Base-by-base conservation (phyloP, 2,329 filamentous ascomycete genomes). In the Monosporascus sp. region DNA sequence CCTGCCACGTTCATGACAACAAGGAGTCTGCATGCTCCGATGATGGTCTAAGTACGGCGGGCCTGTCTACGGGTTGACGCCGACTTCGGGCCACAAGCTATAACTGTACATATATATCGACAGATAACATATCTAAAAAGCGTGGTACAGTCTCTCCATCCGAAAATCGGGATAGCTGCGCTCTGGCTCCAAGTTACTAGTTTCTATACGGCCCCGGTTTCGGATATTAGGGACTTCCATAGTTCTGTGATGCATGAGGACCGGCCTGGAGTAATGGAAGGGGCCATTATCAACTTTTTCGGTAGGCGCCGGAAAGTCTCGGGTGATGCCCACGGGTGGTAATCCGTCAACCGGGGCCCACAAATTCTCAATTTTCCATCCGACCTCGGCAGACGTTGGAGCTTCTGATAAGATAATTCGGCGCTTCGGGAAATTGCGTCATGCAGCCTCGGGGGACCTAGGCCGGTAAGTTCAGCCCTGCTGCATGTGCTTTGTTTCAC, bases 321-420 rank as follows among this genome's bases (percentile, higher is more conserved):
- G 40, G 40, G 2, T 20, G 40, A 20, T 14, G 9, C 9, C 19
- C 22, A 14, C 7, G 40, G 19, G 17, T 17, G 17, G 17, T 19
- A n/a, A 40, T 40, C 17, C 38, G 38, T 8, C 6, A 20, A 40
- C 17, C 6, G 38, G 38, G 38, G n/a, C 31, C 31, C 31, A 34
- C 31, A 34, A 34, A 5, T 5, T 14, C 9, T 31, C 27, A 11
- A 40, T 51, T 19, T 55, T 40, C 43, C 38, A 55, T 56, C 56
- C 58, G 58, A 60, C 58, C 58, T 60, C 58, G 58, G 58, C 58
- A 60, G 48, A 50, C 38, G 41, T 17, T 24, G 48, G 48, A 50
- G 43, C 43, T 46, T 46, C 43, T 46, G 43, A 46, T 46, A 46
- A 31, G 43, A 31, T 46, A n/a, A 24, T 45, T 60, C 56, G 56